A percentile compares a stretch with the other conserved stretches of the same genome.
These are phyloP conservation scores for Pseudomonodictys pantanalensis DNA, from an alignment of 495 filamentous ascomycete genomes.

Conservation along the genomic window DNA sequence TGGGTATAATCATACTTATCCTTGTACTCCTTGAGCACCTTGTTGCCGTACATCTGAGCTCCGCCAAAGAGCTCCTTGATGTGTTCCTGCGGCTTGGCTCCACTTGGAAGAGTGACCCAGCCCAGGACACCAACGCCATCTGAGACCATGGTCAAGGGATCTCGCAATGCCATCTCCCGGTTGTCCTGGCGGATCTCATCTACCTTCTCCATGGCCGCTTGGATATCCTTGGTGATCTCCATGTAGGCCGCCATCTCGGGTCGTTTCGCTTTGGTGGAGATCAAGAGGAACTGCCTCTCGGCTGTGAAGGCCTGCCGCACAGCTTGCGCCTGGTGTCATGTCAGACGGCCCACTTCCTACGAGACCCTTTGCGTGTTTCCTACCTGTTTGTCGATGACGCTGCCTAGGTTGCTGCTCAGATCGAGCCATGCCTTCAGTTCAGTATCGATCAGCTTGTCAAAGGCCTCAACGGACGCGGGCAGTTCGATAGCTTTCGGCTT, in stretches of 20 bases:
- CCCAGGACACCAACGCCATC: constrained; percentile 81
- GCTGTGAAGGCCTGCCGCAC: constrained; percentile 70
- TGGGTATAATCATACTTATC: constrained; percentile 64
- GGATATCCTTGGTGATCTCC: constrained; percentile 79
- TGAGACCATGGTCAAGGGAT: constrained; percentile 79
- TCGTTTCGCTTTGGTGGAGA: constrained; percentile 89
- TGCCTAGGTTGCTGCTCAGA: constrained; percentile 72
- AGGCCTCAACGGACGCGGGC: constrained; percentile 77
- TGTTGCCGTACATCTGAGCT: constrained; percentile 88
- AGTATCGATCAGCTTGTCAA: constrained; percentile 72
- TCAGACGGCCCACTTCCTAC: constrained; percentile 3
- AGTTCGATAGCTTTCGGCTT: constrained; percentile 50
- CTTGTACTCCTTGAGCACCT: constrained; percentile 82
- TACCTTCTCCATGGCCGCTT: constrained; percentile 70
- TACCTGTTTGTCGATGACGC: constrained; percentile 78
- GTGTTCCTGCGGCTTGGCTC: constrained; percentile 74
- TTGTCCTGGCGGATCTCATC: constrained; percentile 76
- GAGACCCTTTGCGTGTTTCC: constrained; percentile 5
- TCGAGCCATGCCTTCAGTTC: constrained; percentile 76
- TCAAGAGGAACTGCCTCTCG: constrained; percentile 80
- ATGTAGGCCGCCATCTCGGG: constrained; percentile 68
- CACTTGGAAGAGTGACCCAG: constrained; percentile 77
- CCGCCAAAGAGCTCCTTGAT: constrained; percentile 73
- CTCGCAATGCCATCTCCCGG: constrained; percentile 64
- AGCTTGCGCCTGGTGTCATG: constrained; percentile 51